Percentiles rank a stretch among this genome's conserved stretches.
phyloP scores from a whole-genome alignment of 768 basidiomycete species.

The Dacryopinax primogenitus region DNA sequence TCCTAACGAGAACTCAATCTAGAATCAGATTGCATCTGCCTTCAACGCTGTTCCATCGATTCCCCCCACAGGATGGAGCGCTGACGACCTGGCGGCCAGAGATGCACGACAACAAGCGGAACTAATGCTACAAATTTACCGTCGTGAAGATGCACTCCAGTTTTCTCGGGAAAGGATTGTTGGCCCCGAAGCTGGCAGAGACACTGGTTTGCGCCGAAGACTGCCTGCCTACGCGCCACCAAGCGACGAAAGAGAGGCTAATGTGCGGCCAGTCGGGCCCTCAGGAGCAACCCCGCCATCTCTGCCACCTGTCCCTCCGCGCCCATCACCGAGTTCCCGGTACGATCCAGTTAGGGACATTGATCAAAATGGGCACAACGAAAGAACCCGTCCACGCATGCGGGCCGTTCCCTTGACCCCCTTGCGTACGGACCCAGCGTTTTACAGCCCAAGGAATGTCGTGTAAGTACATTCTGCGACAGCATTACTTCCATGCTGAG shows the following conservation, averaged over 20 bases:
- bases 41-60: neutral
- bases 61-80: neutral
- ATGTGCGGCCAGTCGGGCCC: neutral
- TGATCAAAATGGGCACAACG: neutral
- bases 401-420: neutral
- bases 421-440: neutral
- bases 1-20: neutral
- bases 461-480: neutral
- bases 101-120: neutral
- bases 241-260: neutral
- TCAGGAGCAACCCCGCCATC: neutral
- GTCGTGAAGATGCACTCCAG: neutral
- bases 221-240: neutral
- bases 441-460: neutral
- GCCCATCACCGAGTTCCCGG: neutral
- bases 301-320: slow-evolving; percentile 1
- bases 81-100: neutral
- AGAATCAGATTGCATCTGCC: neutral
- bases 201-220: neutral
- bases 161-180: neutral
- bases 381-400: neutral
- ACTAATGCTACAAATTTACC: neutral
- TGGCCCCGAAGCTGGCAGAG: neutral
- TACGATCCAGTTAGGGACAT: neutral
- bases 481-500: neutral